phyloP scores from a whole-genome alignment of 2,329 filamentous ascomycete species.

The Fusarium chaquense region DNA sequence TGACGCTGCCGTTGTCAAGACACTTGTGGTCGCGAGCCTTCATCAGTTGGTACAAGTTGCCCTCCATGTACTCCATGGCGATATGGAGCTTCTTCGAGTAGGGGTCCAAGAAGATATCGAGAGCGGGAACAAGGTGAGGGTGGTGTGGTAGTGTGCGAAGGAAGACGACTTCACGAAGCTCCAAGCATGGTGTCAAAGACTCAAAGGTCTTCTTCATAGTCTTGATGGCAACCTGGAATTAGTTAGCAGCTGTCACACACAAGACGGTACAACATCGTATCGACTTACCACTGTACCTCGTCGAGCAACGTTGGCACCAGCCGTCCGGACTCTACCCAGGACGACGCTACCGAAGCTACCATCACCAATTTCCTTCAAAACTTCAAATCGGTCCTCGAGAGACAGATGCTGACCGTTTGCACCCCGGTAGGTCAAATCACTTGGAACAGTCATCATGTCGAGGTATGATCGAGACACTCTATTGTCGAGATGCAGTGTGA shows the following conservation, averaged over 20 bases:
- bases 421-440: constrained; percentile 78
- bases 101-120: constrained; percentile 98
- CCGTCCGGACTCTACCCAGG: constrained; percentile 89
- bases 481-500: constrained; percentile 37
- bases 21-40: constrained; percentile 96
- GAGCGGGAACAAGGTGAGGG: constrained; percentile 92
- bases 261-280: constrained; percentile 20
- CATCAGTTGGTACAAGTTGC: constrained; percentile 98
- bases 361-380: constrained; percentile 98
- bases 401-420: constrained; percentile 70
- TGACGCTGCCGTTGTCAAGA: constrained; percentile 89
- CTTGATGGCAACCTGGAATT: constrained; percentile 89
- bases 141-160: constrained; percentile 88
- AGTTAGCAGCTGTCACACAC: constrained; percentile 36
- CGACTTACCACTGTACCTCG: constrained; percentile 88
- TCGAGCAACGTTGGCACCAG: constrained; percentile 87
- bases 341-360: constrained; percentile 98
- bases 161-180: constrained; percentile 97
- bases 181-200: constrained; percentile 87
- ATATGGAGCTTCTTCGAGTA: constrained; percentile 97
- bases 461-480: constrained; percentile 35
- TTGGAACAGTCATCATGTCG: constrained; percentile 78
- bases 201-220: constrained; percentile 99
- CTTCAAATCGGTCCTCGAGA: constrained; percentile 94
- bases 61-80: constrained; percentile 99